These are phyloP conservation scores for Phytopythium mirpurense DNA, from an alignment of 352 stramenopile genomes.

Conservation along the genomic window DNA sequence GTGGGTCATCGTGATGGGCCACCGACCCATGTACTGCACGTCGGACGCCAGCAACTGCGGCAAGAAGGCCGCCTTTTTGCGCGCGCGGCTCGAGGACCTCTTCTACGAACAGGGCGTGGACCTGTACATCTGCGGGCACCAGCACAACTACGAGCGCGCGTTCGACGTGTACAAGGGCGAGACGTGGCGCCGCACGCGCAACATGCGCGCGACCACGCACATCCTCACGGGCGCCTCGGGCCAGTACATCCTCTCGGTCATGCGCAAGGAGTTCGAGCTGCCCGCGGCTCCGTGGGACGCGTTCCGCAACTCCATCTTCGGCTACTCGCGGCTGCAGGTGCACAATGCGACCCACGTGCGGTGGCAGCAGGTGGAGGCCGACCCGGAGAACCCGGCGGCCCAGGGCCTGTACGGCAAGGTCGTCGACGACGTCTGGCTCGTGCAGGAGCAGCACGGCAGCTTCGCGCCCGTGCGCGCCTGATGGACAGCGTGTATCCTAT, in stretches of 20 bases:
- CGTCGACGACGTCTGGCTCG: constrained; percentile 87
- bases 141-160: constrained; percentile 89
- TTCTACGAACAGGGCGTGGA: constrained; percentile 81
- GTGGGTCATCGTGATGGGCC: constrained; percentile 83
- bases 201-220: constrained; percentile 85
- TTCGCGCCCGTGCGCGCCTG: constrained; percentile 27
- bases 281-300: constrained; percentile 60
- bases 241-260: constrained; percentile 71
- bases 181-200: constrained; percentile 61
- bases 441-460: constrained; percentile 88
- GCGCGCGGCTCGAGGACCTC: constrained; percentile 65
- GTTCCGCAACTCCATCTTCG: constrained; percentile 86
- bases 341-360: constrained; percentile 86
- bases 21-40: constrained; percentile 88
- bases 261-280: constrained; percentile 76
- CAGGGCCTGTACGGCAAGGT: constrained; percentile 74
- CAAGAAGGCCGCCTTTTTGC: constrained; percentile 52
- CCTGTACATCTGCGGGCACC: constrained; percentile 86
- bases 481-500: too few species aligned
- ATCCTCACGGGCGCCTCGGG: constrained; percentile 88
- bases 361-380: constrained; percentile 85
- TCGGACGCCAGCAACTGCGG: constrained; percentile 72
- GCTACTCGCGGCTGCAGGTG: constrained; percentile 80
- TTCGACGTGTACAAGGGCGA: constrained; percentile 72
- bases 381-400: constrained; percentile 68